phyloP scores from a whole-genome alignment of 164 flowering plant species.

The Magnolia sinica region DNA sequence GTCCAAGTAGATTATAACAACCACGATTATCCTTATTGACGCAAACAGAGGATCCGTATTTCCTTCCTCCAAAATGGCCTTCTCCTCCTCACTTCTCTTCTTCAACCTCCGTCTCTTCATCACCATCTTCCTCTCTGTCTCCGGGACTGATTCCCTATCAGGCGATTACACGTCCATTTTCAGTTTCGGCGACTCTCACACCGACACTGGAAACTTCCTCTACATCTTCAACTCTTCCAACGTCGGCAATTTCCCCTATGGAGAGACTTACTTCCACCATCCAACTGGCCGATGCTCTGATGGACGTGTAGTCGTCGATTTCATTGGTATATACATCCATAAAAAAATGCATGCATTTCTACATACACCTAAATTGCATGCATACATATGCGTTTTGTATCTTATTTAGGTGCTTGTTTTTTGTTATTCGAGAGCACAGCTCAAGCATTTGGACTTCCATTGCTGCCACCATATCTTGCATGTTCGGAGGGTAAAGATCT shows the following conservation, averaged over 20 bases:
- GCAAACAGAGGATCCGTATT: too few relatives aligned
- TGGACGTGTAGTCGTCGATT: slow-evolving; percentile 65
- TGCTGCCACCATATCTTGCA: slow-evolving; percentile 40
- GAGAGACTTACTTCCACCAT: slow-evolving; percentile 30
- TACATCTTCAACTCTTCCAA: slow-evolving; percentile 25
- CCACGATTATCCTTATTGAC: too few relatives aligned
- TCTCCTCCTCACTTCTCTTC: neutral
- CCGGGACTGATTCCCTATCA: neutral
- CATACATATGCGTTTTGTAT: neutral
- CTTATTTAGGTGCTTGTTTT: neutral
- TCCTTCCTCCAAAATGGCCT: neutral
- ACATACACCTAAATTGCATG: neutral
- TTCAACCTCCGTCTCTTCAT: neutral
- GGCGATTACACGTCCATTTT: slow-evolving; percentile 38
- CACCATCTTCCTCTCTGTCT: slow-evolving; percentile 7
- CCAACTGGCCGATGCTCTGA: slow-evolving; percentile 48
- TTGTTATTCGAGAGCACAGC: neutral
- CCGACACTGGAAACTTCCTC: slow-evolving; percentile 66
- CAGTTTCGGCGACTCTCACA: slow-evolving; percentile 73
- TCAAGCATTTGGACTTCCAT: slow-evolving; percentile 33
- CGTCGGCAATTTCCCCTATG: slow-evolving; percentile 34
- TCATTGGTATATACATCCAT: slow-evolving; percentile 3
- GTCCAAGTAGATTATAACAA: too few relatives aligned
- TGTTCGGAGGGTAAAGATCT: slow-evolving; percentile 10
- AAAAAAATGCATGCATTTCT: neutral